phyloP scores from a whole-genome alignment of 2,329 filamentous ascomycete species.

The Phoma sp. region DNA sequence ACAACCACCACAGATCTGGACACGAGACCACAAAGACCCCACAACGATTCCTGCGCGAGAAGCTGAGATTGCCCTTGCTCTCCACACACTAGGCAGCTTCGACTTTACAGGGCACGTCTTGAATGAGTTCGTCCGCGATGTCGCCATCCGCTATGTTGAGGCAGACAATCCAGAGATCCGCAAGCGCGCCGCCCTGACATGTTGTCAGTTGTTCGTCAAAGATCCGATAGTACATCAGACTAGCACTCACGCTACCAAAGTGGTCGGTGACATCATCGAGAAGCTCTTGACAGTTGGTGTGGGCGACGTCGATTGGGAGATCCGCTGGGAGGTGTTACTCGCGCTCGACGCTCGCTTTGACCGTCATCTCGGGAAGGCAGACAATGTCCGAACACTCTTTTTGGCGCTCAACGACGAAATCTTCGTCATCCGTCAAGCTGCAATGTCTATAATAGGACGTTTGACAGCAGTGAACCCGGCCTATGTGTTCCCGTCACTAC shows the following conservation, averaged over 20 bases:
- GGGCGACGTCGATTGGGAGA: constrained; percentile 86
- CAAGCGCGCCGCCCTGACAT: constrained; percentile 93
- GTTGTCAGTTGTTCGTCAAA: constrained; percentile 95
- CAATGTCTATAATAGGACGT: constrained; percentile 94
- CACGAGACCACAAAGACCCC: constrained; percentile 86
- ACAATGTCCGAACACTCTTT: constrained; percentile 95
- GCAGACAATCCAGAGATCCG: constrained; percentile 93
- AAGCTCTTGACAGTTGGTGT: constrained; percentile 94
- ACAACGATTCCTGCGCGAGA: constrained; percentile 81
- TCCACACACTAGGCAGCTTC: constrained; percentile 97
- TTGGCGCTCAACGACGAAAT: constrained; percentile 94
- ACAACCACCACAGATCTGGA: constrained; percentile 79
- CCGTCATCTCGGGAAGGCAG: constrained; percentile 93
- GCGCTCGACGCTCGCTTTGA: constrained; percentile 95
- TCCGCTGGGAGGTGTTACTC: constrained; percentile 84
- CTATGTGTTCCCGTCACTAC: constrained; percentile 93
- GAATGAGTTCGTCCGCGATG: constrained; percentile 98
- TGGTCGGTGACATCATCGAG: constrained; percentile 97
- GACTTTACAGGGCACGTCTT: constrained; percentile 89
- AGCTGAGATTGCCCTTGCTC: constrained; percentile 86
- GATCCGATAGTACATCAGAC: constrained; percentile 99
- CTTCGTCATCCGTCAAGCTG: constrained; percentile 90
- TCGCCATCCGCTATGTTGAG: constrained; percentile 97
- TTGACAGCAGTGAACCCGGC: constrained; percentile 91
- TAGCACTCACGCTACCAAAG: constrained; percentile 94